A percentile compares a stretch with the other conserved stretches of the same genome.
These are phyloP conservation scores for Cercospora janseana DNA, from an alignment of 2,329 filamentous ascomycete species.

Conservation along the genomic window DNA sequence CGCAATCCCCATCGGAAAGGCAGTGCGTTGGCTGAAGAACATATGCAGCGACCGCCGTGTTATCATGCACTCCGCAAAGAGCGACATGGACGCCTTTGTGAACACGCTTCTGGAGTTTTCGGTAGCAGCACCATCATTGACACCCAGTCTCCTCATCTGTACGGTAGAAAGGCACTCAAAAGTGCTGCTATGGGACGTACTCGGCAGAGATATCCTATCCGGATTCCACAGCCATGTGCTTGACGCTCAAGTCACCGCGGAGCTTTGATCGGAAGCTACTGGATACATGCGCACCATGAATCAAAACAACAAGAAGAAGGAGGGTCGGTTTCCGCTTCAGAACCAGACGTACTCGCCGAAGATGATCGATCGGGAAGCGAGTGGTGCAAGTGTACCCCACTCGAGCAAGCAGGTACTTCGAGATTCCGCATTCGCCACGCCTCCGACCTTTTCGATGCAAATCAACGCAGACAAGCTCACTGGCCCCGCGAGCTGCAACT, in stretches of 20 bases:
- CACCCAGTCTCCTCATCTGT: neutral
- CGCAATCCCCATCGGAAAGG: neutral
- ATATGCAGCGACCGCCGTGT: neutral
- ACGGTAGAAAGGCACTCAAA: neutral
- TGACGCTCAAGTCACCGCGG: neutral
- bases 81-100: neutral
- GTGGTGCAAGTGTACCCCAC: too few relatives aligned
- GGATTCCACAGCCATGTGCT: neutral
- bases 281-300: too few relatives aligned
- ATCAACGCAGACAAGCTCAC: too few relatives aligned
- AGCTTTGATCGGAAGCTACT: neutral
- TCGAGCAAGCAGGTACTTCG: too few relatives aligned
- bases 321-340: too few relatives aligned
- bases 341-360: too few relatives aligned
- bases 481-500: too few relatives aligned
- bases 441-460: too few relatives aligned
- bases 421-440: too few relatives aligned
- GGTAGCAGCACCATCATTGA: neutral
- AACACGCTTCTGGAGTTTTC: neutral
- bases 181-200: neutral
- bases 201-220: neutral
- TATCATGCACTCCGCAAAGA: neutral
- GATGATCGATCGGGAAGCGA: too few relatives aligned
- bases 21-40: neutral
- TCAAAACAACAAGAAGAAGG: too few relatives aligned